A percentile compares a stretch with the other conserved stretches of the same genome.
These are phyloP conservation scores for Aspergillus conjunctus DNA, from an alignment of 495 filamentous ascomycete species.

Conservation along the genomic window DNA sequence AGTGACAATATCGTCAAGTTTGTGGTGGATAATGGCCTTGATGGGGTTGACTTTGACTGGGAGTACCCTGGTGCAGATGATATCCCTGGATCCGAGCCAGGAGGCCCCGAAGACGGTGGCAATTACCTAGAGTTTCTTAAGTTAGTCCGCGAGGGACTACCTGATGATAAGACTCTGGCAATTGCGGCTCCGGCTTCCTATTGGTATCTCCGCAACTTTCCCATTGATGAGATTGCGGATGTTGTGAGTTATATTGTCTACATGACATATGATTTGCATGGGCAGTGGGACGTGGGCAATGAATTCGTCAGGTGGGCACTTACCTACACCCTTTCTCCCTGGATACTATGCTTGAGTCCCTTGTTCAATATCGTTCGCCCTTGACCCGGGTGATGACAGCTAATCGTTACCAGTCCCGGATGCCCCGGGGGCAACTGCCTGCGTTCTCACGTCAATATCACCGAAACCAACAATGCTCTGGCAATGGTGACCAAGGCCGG, in stretches of 20 bases:
- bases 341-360: too few relatives aligned
- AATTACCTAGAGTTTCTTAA: slow-evolving; percentile 32
- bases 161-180: slow-evolving; percentile 10
- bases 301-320: background rate
- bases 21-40: slow-evolving; percentile 31
- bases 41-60: slow-evolving; percentile 46
- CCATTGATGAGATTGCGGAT: slow-evolving; percentile 26
- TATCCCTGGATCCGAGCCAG: slow-evolving; percentile 40
- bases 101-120: slow-evolving; percentile 16
- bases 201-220: slow-evolving; percentile 37
- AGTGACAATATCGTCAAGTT: slow-evolving; percentile 37
- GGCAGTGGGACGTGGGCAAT: slow-evolving; percentile 5
- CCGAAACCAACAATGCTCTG: slow-evolving; percentile 41
- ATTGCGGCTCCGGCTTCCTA: slow-evolving; percentile 30
- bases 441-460: slow-evolving; percentile 43
- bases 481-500: slow-evolving; percentile 54
- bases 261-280: slow-evolving; percentile 43
- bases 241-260: slow-evolving; percentile 35
- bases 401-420: slow-evolving; percentile 29
- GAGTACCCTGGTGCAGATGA: slow-evolving; percentile 43
- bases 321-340: too few relatives aligned
- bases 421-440: slow-evolving; percentile 43
- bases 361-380: too few relatives aligned
- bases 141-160: background rate
- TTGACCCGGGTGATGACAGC: slow-evolving; percentile 28